Evolutionary conservation across 2,329 filamentous ascomycete genomes (phyloP).

Genomic region (Hypoxylon rubiginosum): DNA sequence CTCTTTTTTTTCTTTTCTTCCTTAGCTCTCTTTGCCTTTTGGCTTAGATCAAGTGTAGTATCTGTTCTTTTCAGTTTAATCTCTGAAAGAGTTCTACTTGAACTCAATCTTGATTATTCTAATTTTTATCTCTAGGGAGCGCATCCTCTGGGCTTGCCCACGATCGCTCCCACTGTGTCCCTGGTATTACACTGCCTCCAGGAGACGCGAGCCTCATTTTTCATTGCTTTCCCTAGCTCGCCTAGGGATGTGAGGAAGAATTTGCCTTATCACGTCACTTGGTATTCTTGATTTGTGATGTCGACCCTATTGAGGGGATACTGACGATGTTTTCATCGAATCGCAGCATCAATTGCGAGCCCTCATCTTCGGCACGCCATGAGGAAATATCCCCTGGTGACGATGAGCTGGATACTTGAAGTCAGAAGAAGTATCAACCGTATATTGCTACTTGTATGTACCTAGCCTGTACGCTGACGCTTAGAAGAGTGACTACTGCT

Average conservation of each 20-base stretch:
- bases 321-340: no score
- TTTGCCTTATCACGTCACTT: background rate
- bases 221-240: constrained; percentile 30
- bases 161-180: constrained; percentile 39
- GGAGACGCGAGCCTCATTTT: constrained; percentile 39
- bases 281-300: no score
- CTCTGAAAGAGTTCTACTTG: constrained; percentile 41
- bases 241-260: constrained; percentile 34
- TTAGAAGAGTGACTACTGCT: background rate
- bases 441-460: no score
- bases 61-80: constrained; percentile 45
- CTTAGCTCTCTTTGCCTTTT: constrained; percentile 42
- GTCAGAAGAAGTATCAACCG: no score
- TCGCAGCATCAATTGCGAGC: no score
- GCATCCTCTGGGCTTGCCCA: constrained; percentile 41
- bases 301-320: no score
- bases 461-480: background rate
- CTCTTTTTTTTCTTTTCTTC: constrained; percentile 30
- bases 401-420: no score
- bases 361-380: no score
- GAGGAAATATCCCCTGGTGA: no score
- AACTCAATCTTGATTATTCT: constrained; percentile 43
- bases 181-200: constrained; percentile 44
- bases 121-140: constrained; percentile 33
- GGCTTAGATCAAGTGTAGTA: constrained; percentile 45